A percentile compares a stretch with the other conserved stretches of the same genome.
These are phyloP conservation scores for Anisodus acutangulus DNA, from an alignment of 257 asterid genomes.

Conservation along the genomic window DNA sequence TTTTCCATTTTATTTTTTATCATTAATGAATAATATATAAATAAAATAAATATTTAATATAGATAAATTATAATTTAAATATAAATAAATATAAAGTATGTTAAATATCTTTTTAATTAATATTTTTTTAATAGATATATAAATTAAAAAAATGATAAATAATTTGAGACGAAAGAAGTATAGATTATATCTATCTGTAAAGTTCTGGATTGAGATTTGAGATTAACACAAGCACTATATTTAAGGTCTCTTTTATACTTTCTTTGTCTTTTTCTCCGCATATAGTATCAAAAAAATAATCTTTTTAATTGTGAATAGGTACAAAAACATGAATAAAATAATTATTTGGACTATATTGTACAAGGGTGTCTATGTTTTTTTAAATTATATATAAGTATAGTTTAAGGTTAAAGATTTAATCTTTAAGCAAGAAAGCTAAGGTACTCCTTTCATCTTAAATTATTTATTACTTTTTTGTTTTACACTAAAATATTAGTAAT, in stretches of 20 bases:
- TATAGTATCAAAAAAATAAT: not conserved
- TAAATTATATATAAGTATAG: not conserved
- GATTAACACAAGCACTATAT: not conserved
- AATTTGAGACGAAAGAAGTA: too few species aligned
- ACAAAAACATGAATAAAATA: slow-evolving; percentile 17
- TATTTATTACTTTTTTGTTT: too few species aligned
- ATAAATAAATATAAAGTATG: too few species aligned
- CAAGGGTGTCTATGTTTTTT: slow-evolving; percentile 13
- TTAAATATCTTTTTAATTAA: too few species aligned
- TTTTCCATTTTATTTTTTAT: too few species aligned
- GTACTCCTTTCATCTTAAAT: too few species aligned
- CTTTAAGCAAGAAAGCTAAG: not conserved
- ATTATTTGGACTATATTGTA: not conserved
- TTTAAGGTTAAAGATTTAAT: not conserved
- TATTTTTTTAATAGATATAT: too few species aligned
- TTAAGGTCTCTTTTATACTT: slow-evolving; percentile 22
- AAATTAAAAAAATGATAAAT: too few species aligned
- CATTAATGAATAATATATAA: too few species aligned
- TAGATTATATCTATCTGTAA: not conserved
- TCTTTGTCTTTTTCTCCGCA: slow-evolving; percentile 12
- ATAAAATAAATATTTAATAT: too few species aligned
- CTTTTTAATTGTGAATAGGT: not conserved
- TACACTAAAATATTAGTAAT: too few species aligned
- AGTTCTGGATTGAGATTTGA: slow-evolving; percentile 9
- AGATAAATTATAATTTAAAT: too few species aligned